A percentile compares a stretch with the other conserved stretches of the same genome.
These are phyloP conservation scores for Psilocybe tampanensis DNA, from an alignment of 768 basidiomycete species.

Conservation along the genomic window DNA sequence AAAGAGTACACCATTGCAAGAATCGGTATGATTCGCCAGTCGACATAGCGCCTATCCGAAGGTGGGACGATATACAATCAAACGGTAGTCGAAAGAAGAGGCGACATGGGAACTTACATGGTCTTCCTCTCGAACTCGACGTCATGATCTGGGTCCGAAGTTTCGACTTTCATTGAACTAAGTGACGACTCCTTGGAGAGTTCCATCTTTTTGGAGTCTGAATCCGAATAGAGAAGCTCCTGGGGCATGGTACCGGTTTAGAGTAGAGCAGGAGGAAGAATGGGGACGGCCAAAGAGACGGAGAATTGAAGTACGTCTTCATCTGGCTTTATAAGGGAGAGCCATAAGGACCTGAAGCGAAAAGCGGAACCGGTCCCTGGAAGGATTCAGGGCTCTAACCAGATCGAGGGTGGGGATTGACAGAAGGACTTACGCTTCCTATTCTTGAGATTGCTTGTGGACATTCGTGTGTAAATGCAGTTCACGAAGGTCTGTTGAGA, in stretches of 20 bases:
- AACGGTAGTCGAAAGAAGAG: not conserved
- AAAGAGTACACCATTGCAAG: conserved; percentile 43
- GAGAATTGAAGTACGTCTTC: not conserved
- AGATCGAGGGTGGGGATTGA: conserved; percentile 10
- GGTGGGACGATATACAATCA: not conserved
- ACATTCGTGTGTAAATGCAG: not conserved
- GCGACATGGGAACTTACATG: conserved; percentile 27
- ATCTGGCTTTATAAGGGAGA: not conserved
- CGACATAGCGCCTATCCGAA: conserved; percentile 37
- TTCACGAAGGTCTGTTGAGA: not conserved
- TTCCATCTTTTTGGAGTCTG: conserved; percentile 20
- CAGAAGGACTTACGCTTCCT: conserved; percentile 4
- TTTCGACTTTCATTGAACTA: conserved; percentile 20
- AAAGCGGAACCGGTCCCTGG: conserved; percentile 6
- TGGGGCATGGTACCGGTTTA: conserved; percentile 11
- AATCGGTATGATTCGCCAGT: conserved; percentile 45
- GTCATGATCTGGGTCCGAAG: conserved; percentile 15
- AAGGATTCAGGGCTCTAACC: not conserved
- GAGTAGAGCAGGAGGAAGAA: not conserved
- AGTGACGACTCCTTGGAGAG: conserved; percentile 20
- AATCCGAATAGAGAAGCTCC: conserved; percentile 12
- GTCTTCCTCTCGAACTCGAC: conserved; percentile 37
- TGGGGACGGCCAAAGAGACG: not conserved
- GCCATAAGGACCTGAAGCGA: conserved; percentile 3
- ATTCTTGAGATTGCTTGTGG: not conserved